phyloP scores from a whole-genome alignment of 1,284 basidiomycete genomes.

The Malassezia sp. region DNA sequence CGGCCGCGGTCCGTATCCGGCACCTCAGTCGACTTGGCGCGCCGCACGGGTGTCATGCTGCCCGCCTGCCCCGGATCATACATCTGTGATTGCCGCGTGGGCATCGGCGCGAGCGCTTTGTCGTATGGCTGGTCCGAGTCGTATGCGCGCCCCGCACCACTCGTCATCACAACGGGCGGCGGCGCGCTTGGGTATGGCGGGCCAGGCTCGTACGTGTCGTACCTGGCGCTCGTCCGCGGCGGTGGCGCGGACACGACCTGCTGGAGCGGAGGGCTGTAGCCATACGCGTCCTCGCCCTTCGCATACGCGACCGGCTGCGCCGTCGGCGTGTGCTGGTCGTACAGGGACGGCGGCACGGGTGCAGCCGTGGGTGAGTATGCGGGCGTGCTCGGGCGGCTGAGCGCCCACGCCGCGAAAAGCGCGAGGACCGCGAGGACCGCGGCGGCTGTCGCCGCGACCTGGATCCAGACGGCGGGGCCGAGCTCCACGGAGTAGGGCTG shows the following conservation, averaged over 20 bases:
- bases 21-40: background rate
- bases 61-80: background rate
- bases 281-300: conserved; percentile 22
- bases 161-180: background rate
- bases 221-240: too few relatives aligned
- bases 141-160: conserved; percentile 2
- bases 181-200: background rate
- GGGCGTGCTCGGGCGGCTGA: conserved; percentile 20
- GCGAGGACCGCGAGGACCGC: conserved; percentile 29
- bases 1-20: background rate
- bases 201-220: background rate
- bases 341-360: too few relatives aligned
- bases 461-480: conserved; percentile 34
- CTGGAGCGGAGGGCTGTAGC: conserved; percentile 13
- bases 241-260: too few relatives aligned
- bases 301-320: conserved; percentile 16
- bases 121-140: conserved; percentile 6
- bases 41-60: background rate
- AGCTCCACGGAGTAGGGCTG: conserved; percentile 13
- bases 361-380: conserved; percentile 16
- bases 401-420: conserved; percentile 21
- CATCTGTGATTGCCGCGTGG: background rate
- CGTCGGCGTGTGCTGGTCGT: conserved; percentile 10
- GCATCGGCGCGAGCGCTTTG: background rate
- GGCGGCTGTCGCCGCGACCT: conserved; percentile 31